Percentiles rank a stretch among this genome's conserved stretches.
These are phyloP conservation scores for Gleditsia sinensis DNA, from an alignment of 306 rosid species.

Conservation along the genomic window DNA sequence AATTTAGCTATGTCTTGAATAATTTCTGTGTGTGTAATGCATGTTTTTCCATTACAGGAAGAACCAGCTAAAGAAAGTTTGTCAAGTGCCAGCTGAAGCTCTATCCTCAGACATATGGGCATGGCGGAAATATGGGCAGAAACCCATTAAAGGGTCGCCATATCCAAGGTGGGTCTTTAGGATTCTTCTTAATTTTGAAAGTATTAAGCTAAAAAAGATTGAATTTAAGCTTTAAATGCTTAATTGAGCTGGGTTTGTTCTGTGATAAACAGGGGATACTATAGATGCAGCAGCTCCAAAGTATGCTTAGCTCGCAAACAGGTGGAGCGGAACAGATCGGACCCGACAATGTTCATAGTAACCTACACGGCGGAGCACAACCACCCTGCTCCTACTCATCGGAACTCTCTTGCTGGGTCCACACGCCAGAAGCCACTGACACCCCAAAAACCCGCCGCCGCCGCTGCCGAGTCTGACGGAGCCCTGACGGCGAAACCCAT, in stretches of 20 bases:
- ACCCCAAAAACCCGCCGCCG: conserved; percentile 11
- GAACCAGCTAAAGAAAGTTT: conserved; percentile 82
- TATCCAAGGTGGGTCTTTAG: conserved; percentile 71
- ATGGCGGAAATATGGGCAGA: conserved; percentile 96
- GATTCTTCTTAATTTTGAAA: too few relatives aligned
- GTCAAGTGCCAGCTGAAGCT: conserved; percentile 81
- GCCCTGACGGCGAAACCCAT: conserved; percentile 35
- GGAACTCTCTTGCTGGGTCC: conserved; percentile 93
- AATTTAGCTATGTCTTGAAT: conserved; percentile 19
- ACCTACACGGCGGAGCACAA: conserved; percentile 93
- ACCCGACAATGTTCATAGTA: conserved; percentile 89
- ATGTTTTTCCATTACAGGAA: conserved; percentile 50
- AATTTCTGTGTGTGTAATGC: too few relatives aligned
- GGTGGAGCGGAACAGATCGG: conserved; percentile 87
- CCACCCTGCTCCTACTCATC: conserved; percentile 92
- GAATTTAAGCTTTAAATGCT: background rate
- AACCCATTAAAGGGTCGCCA: conserved; percentile 97
- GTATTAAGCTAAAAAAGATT: background rate
- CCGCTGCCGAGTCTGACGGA: conserved; percentile 35
- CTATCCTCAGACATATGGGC: conserved; percentile 93
- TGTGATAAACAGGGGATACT: conserved; percentile 72
- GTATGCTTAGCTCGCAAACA: conserved; percentile 97
- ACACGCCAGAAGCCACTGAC: conserved; percentile 72
- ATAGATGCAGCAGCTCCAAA: conserved; percentile 93
- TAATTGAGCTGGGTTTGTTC: conserved; percentile 10